phyloP scores from a whole-genome alignment of 1,139 yeast species.

The Lodderomyces metapsilosis region DNA sequence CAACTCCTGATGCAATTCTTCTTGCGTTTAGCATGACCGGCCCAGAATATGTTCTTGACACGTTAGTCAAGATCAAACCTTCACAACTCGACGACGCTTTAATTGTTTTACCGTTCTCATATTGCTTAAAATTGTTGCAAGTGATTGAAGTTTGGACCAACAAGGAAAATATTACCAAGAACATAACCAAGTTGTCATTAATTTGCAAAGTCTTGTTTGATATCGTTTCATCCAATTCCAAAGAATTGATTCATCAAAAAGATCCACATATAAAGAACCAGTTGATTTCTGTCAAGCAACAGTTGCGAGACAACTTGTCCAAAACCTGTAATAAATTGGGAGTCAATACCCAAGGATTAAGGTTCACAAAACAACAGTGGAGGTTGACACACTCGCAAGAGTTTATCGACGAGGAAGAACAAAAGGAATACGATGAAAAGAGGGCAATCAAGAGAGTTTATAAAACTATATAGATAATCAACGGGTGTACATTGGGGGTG shows the following conservation, averaged over 20 bases:
- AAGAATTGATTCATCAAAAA: constrained; percentile 67
- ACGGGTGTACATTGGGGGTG: too few species aligned
- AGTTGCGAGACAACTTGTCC: constrained; percentile 54
- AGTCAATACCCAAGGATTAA: constrained; percentile 83
- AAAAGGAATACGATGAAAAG: constrained; percentile 52
- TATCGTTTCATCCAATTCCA: constrained; percentile 68
- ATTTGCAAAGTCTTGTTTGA: constrained; percentile 77
- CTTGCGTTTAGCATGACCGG: constrained; percentile 71
- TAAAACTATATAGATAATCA: constrained; percentile 30
- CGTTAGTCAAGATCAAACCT: constrained; percentile 66
- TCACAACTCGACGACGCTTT: constrained; percentile 92
- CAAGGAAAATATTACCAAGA: constrained; percentile 40
- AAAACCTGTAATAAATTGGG: constrained; percentile 64
- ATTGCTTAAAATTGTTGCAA: constrained; percentile 64
- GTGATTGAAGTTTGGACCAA: constrained; percentile 78
- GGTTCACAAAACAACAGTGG: constrained; percentile 77
- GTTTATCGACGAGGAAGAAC: constrained; percentile 71
- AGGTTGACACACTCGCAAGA: constrained; percentile 67
- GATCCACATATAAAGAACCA: constrained; percentile 62
- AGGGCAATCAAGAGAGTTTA: constrained; percentile 68
- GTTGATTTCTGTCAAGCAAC: constrained; percentile 54
- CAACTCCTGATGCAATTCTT: constrained; percentile 67
- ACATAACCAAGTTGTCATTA: constrained; percentile 52
- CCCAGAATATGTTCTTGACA: constrained; percentile 74
- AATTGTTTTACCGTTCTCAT: constrained; percentile 85